Base-by-base conservation (phyloP, 1,139 yeast genomes). In the Suhomyces bribrorum region DNA sequence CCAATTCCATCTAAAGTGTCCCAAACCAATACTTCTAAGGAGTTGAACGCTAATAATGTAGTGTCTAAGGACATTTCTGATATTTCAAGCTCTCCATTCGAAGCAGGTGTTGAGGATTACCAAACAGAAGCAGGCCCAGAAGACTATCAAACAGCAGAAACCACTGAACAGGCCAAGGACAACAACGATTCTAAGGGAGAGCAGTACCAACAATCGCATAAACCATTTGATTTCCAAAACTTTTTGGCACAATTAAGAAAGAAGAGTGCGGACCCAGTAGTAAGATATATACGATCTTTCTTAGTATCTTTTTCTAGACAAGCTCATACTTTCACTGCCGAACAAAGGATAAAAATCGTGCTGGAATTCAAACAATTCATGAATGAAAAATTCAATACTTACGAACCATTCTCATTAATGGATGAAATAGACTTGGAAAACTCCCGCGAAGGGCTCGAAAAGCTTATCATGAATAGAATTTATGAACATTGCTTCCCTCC, bases 361-460 rank as follows among this genome's bases (percentile, higher is more conserved):
- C 65, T 62, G 32, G 96, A 90, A 53, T 90, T 86, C 64, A 80
- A 85, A 56, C 54, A 53, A 4, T 87, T 90, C 54, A 81, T 90
- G 48, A 77, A 74, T 42, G 81, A 73, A 20, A 86, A 86, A 54
- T 79, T 88, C 65, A 52, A 63, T 4, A 60, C 72, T 8, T 83
- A 73, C 51, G 86, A 85, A 46, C 97, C 97, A 0, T 92, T 90
- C 59, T 73, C 78, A 23, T 68, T 79, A 2, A 75, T 89, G 73
- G 79, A 66, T 36, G 73, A 77, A 15, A 77, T 70, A 4, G 73
- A 73, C 24, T 66, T 85, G 42, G 81, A 76, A 31, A 90, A 90
- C 54, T 84, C 95, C 2, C 67, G 84, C 46, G 97, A 89, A 54
- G 98, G 98, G 0, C 73, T 92, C 57, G 99, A 94, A 60, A 94